These are phyloP conservation scores for Xylariaceae sp. DNA, from an alignment of 2,329 filamentous ascomycete genomes.

Conservation along the genomic window DNA sequence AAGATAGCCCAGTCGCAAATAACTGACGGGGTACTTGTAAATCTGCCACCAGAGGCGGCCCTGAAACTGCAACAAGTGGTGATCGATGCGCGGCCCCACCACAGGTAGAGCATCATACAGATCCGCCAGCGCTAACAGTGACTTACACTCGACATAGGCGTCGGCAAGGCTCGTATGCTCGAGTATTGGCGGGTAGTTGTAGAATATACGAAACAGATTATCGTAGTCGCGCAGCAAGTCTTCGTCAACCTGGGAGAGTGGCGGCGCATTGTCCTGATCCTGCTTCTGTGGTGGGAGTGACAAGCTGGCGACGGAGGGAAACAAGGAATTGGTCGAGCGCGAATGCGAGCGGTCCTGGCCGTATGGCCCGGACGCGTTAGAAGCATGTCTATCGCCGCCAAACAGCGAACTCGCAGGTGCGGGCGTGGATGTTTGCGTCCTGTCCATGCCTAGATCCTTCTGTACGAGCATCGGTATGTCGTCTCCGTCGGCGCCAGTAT, in stretches of 20 bases:
- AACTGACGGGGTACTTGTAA: constrained; percentile 89
- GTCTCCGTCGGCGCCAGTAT: constrained; percentile 64
- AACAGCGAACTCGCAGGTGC: constrained; percentile 48
- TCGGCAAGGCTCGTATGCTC: constrained; percentile 86
- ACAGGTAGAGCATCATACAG: constrained; percentile 88
- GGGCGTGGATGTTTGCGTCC: constrained; percentile 22
- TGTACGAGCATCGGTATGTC: constrained; percentile 87
- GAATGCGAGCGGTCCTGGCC: constrained; percentile 57
- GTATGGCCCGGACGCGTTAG: constrained; percentile 34
- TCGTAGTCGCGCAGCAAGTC: constrained; percentile 88
- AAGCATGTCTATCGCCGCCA: constrained; percentile 45
- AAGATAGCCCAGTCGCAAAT: constrained; percentile 83
- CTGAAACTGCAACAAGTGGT: constrained; percentile 89
- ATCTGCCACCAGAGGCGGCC: constrained; percentile 92
- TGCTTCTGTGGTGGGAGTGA: constrained; percentile 44
- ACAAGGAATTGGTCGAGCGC: constrained; percentile 56
- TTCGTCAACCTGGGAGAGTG: constrained; percentile 56
- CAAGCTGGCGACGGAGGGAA: constrained; percentile 82
- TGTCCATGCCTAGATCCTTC: constrained; percentile 48
- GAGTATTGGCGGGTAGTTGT: constrained; percentile 80
- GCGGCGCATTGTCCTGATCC: constrained; percentile 40
- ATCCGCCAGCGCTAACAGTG: constrained; percentile 80
- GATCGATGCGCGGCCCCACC: constrained; percentile 83
- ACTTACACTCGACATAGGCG: constrained; percentile 91
- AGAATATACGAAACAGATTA: constrained; percentile 92